phyloP scores from a whole-genome alignment of 192 early-diverging fungal genomes.

The Coemansia sp. region DNA sequence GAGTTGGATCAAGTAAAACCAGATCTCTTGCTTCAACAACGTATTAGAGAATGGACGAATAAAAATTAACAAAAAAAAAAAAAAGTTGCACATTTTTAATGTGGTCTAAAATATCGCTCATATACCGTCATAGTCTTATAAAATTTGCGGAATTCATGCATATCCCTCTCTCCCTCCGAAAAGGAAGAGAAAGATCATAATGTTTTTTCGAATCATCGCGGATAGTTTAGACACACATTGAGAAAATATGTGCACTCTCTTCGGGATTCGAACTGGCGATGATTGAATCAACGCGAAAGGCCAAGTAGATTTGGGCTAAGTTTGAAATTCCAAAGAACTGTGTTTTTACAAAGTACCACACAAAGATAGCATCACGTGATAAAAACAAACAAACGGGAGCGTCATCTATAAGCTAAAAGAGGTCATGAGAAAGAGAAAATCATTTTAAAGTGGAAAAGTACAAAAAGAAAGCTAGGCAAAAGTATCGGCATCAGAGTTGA shows the following conservation, averaged over 20 bases:
- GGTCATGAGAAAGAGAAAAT: no score
- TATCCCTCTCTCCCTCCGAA: slow-evolving; percentile 5
- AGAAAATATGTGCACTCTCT: no score
- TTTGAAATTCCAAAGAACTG: background rate
- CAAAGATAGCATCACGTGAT: no score
- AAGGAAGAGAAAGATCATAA: slow-evolving; percentile 15
- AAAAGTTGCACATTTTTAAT: background rate
- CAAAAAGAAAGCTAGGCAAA: slow-evolving; percentile 11
- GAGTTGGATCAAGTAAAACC: slow-evolving; percentile 13
- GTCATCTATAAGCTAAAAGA: no score
- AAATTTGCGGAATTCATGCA: slow-evolving; percentile 17
- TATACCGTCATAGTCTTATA: slow-evolving; percentile 49
- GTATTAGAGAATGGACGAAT: slow-evolving; percentile 19
- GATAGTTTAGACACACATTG: background rate
- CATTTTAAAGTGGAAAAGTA: slow-evolving; percentile 1
- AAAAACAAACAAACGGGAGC: no score
- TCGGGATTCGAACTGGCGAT: slow-evolving; percentile 19
- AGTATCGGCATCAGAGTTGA: slow-evolving; percentile 37
- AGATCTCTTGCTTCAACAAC: slow-evolving; percentile 21
- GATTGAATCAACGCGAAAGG: background rate
- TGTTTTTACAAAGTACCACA: background rate
- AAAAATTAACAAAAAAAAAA: slow-evolving; percentile 1
- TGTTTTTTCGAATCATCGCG: slow-evolving; percentile 29
- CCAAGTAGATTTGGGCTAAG: background rate
- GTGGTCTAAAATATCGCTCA: slow-evolving; percentile 20